Conservation (phyloP, 768 basidiomycete genomes). For the Suillus luteus region DNA sequence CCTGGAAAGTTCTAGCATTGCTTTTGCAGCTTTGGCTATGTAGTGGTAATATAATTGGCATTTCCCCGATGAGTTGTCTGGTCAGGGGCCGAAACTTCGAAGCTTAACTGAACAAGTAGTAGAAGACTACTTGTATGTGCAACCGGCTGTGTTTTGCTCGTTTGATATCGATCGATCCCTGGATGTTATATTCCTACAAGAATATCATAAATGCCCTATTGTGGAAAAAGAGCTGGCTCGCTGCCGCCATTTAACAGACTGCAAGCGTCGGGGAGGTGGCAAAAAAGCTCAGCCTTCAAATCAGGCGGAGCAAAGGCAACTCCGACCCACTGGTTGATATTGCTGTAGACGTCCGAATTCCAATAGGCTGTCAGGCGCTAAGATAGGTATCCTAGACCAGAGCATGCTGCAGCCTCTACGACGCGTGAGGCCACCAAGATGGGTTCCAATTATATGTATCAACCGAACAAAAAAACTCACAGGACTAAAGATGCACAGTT, state of each 20-base stretch:
- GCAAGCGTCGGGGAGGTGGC: background rate
- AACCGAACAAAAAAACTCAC: background rate
- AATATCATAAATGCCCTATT: background rate
- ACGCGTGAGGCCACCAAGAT: background rate
- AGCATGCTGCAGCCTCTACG: background rate
- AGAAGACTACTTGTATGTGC: background rate
- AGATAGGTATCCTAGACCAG: background rate
- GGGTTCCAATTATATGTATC: background rate
- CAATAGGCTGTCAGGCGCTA: background rate
- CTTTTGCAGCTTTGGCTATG: background rate
- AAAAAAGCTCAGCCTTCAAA: background rate
- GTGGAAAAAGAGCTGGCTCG: background rate
- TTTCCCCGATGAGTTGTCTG: background rate
- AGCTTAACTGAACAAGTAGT: background rate
- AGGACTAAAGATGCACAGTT: background rate
- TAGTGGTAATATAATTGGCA: background rate
- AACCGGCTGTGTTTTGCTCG: background rate
- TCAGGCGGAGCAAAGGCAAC: background rate
- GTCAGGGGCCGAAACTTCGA: background rate
- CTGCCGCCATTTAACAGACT: background rate
- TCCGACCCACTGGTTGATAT: background rate
- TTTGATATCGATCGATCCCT: background rate
- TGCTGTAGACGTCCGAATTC: background rate
- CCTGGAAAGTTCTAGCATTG: background rate
- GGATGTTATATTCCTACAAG: background rate